Evolutionary conservation across 306 rosid species (phyloP), one percentile per base, ranked within the genome.

Genomic region (Leucaena leucocephala): DNA sequence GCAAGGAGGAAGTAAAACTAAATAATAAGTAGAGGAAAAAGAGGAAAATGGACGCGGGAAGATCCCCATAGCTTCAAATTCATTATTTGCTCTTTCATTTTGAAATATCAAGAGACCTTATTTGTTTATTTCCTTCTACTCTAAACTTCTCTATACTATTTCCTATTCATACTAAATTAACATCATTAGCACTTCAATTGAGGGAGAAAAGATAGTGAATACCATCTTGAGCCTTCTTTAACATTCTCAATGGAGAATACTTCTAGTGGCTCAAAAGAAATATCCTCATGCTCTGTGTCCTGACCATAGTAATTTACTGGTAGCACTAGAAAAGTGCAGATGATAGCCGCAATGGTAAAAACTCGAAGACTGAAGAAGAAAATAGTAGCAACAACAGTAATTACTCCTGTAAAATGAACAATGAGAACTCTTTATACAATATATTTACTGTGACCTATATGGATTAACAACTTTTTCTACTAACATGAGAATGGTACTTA

Each of bases 301-400:
- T 71, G 84, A 17, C 97, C 99, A 72, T 85, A 87, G 78, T 95
- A 95, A 86, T 95, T 95, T 81, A 93, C 97, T 6, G 99, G 99
- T 84, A 91, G 96, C 83, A 93, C 99, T 55, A 90, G 77, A 83
- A 84, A 35, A 72, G 72, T 8, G 82, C 99, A 88, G 76, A 90
- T 61, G 84, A 88, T 50, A 43, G 93, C 75, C 91, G 97, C 94
- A 77, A 95, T 82, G 62, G 92, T 83, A 84, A 95, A 95, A 52
- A 88, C 83, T 39, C 92, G 88, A 76, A 93, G 84, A 81, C 99
- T 95, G 98, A 71, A 80, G 63, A 50, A 85, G 55, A 86, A 52
- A 82, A 63, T 27, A 75, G 35, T 68, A 84, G 62, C 34, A 62
- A 46, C 40, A 61, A 55, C 45, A 62, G 62, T 82, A 70, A 85